Evolutionary conservation across 1,139 yeast species (phyloP).

Genomic region (Saccharomycopsis hybrid): DNA sequence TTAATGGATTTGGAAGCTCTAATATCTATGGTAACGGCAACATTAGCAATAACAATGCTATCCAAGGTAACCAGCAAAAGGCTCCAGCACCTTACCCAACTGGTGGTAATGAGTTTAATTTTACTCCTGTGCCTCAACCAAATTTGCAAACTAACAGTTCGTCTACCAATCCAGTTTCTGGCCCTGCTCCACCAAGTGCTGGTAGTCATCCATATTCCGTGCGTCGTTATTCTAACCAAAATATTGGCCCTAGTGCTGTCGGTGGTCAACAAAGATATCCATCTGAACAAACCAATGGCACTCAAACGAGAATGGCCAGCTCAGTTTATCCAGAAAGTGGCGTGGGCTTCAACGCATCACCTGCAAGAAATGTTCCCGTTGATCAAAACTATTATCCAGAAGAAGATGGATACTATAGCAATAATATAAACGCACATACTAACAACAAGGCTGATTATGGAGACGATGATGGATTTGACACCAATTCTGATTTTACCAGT

Average conservation of each 20-base stretch:
- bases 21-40: conserved; percentile 1
- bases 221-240: neutral
- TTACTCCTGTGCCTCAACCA: neutral
- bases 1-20: neutral
- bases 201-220: neutral
- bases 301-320: conserved; percentile 7
- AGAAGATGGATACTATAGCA: conserved; percentile 8
- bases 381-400: neutral
- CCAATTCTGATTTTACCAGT: conserved; percentile 62
- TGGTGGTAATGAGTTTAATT: too few species aligned
- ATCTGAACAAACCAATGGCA: neutral
- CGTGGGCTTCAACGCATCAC: neutral
- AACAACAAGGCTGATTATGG: neutral
- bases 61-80: too few species aligned
- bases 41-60: neutral
- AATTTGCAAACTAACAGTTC: neutral
- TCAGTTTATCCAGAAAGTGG: conserved; percentile 12
- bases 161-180: neutral
- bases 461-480: conserved; percentile 21
- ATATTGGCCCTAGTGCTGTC: neutral
- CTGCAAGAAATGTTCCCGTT: neutral
- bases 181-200: neutral
- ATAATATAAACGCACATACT: neutral
- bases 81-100: too few species aligned
- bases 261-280: neutral